phyloP scores from a whole-genome alignment of 345 rosid species.

The Barbarea vulgaris region DNA sequence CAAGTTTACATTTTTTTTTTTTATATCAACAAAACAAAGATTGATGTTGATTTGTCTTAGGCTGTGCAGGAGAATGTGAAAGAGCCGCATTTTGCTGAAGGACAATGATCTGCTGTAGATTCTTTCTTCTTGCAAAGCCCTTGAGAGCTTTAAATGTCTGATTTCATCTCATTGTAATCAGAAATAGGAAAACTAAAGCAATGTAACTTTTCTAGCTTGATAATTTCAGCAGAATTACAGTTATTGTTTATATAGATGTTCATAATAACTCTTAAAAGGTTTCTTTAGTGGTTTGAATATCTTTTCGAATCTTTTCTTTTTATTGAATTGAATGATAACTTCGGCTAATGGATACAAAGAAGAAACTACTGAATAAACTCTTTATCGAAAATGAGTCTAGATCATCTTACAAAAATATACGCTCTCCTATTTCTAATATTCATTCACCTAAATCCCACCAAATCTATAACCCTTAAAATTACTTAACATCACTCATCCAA shows the following conservation, averaged over 20 bases:
- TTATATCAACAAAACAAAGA: background rate
- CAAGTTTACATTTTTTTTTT: background rate
- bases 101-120: constrained; percentile 29
- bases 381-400: no score
- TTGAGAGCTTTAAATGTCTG: constrained; percentile 23
- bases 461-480: no score
- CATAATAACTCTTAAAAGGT: background rate
- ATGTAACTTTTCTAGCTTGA: constrained; percentile 31
- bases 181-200: constrained; percentile 33
- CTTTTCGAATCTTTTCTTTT: no score
- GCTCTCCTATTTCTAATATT: no score
- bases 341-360: no score
- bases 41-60: constrained; percentile 45
- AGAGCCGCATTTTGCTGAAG: constrained; percentile 47
- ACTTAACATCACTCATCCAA: no score
- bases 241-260: constrained; percentile 8
- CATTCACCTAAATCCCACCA: no score
- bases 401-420: no score
- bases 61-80: constrained; percentile 86
- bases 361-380: no score
- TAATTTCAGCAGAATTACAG: background rate
- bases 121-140: constrained; percentile 14
- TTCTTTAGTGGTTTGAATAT: background rate
- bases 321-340: no score
- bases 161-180: constrained; percentile 37